These are phyloP conservation scores for Naganishia vaughanmartiniae DNA, from an alignment of 768 basidiomycete species.

Conservation along the genomic window DNA sequence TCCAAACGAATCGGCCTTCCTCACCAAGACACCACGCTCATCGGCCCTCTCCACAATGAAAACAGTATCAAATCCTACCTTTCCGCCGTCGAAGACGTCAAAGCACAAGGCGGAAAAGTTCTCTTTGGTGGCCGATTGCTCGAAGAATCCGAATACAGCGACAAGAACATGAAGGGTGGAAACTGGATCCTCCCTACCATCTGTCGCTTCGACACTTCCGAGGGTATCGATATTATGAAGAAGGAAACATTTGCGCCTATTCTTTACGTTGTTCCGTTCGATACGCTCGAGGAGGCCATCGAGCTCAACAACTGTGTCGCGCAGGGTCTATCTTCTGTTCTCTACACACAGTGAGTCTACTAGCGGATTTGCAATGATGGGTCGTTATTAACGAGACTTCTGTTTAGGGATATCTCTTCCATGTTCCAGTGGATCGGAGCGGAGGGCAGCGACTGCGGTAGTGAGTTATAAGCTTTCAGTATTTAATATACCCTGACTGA, in stretches of 20 bases:
- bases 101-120: constrained; percentile 68
- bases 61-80: constrained; percentile 67
- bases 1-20: constrained; percentile 73
- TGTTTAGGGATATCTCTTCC: constrained; percentile 80
- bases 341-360: constrained; percentile 28
- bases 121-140: constrained; percentile 63
- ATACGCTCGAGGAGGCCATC: constrained; percentile 59
- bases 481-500: not conserved
- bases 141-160: constrained; percentile 48
- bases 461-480: constrained; percentile 58
- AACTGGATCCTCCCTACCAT: constrained; percentile 90
- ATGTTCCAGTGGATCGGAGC: constrained; percentile 91
- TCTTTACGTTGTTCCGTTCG: constrained; percentile 78
- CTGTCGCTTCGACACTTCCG: constrained; percentile 54
- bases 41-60: constrained; percentile 81
- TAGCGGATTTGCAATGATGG: not conserved
- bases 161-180: constrained; percentile 61
- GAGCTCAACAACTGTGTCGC: constrained; percentile 85
- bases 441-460: constrained; percentile 82
- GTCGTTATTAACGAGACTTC: constrained; percentile 27
- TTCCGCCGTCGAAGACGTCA: constrained; percentile 63
- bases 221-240: constrained; percentile 36
- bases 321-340: constrained; percentile 68
- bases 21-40: constrained; percentile 66
- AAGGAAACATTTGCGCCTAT: constrained; percentile 81